These are phyloP conservation scores for Mucuna pruriens DNA, from an alignment of 306 rosid genomes.

Conservation along the genomic window DNA sequence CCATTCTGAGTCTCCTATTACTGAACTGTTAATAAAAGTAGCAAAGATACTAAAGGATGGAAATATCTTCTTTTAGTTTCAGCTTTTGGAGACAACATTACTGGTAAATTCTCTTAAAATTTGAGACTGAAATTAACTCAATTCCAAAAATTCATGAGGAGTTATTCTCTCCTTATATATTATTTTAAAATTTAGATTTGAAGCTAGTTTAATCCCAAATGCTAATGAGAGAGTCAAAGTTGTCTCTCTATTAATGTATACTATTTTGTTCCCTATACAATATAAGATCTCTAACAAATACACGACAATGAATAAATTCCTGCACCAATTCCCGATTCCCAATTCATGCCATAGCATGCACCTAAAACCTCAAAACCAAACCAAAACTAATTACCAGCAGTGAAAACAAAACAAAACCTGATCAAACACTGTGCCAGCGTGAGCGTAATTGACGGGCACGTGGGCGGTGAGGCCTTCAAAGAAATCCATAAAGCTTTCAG, in stretches of 20 bases:
- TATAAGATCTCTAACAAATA: background rate
- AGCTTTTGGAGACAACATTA: no score
- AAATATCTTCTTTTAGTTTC: background rate
- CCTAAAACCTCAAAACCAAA: conserved; percentile 25
- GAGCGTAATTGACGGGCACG: conserved; percentile 57
- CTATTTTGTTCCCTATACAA: background rate
- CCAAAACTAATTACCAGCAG: background rate
- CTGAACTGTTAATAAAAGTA: background rate
- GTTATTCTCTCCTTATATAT: no score
- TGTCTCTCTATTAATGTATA: no score
- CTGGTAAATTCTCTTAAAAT: no score
- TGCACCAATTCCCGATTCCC: conserved; percentile 28
- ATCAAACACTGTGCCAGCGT: conserved; percentile 58
- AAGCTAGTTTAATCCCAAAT: background rate
- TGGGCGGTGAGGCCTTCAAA: conserved; percentile 60
- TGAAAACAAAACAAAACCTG: conserved; percentile 54
- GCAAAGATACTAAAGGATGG: background rate
- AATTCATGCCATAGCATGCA: conserved; percentile 25
- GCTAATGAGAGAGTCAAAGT: no score
- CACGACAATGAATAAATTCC: conserved; percentile 5
- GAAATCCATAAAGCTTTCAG: conserved; percentile 70
- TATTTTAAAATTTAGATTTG: no score
- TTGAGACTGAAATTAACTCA: no score
- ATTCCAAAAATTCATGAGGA: no score
- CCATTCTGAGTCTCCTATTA: background rate